Evolutionary conservation across 2,329 filamentous ascomycete genomes (phyloP), one percentile per base, ranked within the genome.

Genomic region (Pestalotiopsis sp.): DNA sequence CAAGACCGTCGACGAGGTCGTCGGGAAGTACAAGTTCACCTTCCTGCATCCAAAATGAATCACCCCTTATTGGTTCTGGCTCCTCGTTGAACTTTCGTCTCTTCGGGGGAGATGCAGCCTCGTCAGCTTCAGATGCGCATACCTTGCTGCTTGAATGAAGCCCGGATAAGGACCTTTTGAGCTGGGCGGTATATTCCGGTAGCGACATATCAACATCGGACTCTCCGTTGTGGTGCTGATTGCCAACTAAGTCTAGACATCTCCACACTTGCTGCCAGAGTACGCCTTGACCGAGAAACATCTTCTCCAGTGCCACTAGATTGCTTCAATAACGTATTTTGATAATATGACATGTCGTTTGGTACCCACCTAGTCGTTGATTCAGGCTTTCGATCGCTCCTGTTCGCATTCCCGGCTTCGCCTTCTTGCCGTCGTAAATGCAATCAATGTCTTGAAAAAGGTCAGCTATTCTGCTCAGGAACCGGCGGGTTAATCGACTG

Each of bases 221-320:
- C 6, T 68, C 65, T 11, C 52, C 67, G 4, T 59, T 36, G 12
- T 41, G 41, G 12, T 68, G 58, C 5, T 23, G 52, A 11, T 49
- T 58, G 13, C 60, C 56, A 5, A 66, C 41, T 11, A 45, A 49
- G 31, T 59, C 68, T 14, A 72, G 39, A n/a, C 68, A 67, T 38
- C 71, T 68, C 56, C 75, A 78, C 4, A 81, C 72, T 59, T 80
- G 78, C 63, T 81, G 78, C 77, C 77, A 79, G 4, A 81, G 68
- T 11, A 81, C 69, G 2, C 79, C 76, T 56, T 81, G 79, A 0
- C 79, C 79, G 2, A 81, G 73, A 66, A 81, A 81, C 80, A 81
- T 81, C 64, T 80, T 78, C 67, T 81, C 79, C 7, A 81, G 73
- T 4, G 73, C 72, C 14, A 71, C 73, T 72, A 58, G 6, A 17